Evolutionary conservation across 2,329 filamentous ascomycete genomes (phyloP), one percentile per base, ranked within the genome.

Genomic region (Exophiala oligosperma): DNA sequence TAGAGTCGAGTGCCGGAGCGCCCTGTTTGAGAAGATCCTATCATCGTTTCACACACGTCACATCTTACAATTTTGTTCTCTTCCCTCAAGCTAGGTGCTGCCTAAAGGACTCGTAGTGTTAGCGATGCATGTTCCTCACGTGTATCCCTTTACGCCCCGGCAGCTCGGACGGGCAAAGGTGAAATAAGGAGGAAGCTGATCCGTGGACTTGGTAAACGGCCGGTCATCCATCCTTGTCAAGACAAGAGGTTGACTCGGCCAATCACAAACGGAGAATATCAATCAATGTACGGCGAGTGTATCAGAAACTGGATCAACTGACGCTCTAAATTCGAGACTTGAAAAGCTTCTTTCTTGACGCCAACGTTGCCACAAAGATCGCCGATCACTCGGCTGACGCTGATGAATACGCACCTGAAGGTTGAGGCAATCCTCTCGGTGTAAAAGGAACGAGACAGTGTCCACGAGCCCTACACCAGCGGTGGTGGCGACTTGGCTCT

Each of bases 401-500:
- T 28, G 50, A 7, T 46, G 14, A 17, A 52, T 17, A 62, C 69
- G 68, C 68, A 78, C 73, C 71, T 73, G 67, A 49, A 78, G 62
- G 9, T 71, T 72, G 24, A 57, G 64, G 62, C 91, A 92, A 72
- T 97, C 90, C 1, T 76, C 73, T 60, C 85, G 80, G 0, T 81
- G 74, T 46, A 97, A 75, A 24, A 96, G 76, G 62, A 99, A 87
- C 9, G 87, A 89, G 29, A 86, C 85, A 46, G 92, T 77, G 70
- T 96, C 92, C 52, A 97, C 87, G 64, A 97, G 88, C 0, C 91
- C 91, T 28, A 88, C 80, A 0, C 86, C 83, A 6, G 79, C 81
- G 26, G 8, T 29, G 1, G 91, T 88, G 17, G 81, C 76, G 55
- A 97, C 87, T 62, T 81, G 83, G 66, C 87, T 92, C 46, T 86